Evolutionary conservation across 192 early-diverging fungal species (phyloP).

Genomic region (Entomortierella beljakovae): DNA sequence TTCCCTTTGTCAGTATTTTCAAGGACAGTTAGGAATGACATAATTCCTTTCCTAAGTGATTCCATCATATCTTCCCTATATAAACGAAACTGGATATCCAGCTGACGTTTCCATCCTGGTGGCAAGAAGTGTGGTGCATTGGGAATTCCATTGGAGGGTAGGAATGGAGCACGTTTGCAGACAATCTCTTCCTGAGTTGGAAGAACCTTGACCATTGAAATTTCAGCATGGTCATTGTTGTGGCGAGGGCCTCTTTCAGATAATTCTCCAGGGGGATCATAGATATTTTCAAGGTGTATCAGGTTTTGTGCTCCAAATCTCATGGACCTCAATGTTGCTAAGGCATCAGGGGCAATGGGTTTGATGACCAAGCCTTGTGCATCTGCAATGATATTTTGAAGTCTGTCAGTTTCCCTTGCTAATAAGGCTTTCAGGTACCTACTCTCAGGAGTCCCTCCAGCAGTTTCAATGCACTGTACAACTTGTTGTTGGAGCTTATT

Average conservation of each 20-base stretch:
- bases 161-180: constrained; percentile 38
- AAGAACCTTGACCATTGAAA: constrained; percentile 61
- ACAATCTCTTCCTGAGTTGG: constrained; percentile 67
- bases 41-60: constrained; percentile 56
- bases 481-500: constrained; percentile 1
- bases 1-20: constrained; percentile 5
- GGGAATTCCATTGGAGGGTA: constrained; percentile 59
- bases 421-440: constrained; percentile 15
- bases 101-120: constrained; percentile 56
- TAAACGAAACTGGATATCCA: constrained; percentile 71
- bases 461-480: not conserved
- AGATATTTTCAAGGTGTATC: not conserved
- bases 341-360: not conserved
- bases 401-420: constrained; percentile 9
- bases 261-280: constrained; percentile 52
- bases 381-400: constrained; percentile 14
- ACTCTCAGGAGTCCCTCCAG: not conserved
- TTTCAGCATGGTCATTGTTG: constrained; percentile 63
- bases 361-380: constrained; percentile 4
- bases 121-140: constrained; percentile 60
- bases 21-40: constrained; percentile 49
- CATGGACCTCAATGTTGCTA: not conserved
- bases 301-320: constrained; percentile 3
- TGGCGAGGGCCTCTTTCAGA: constrained; percentile 56
- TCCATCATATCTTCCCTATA: constrained; percentile 68